A percentile compares a stretch with the other conserved stretches of the same genome.
These are phyloP conservation scores for Globisporangium acanthophoron DNA, from an alignment of 352 stramenopile species.

Conservation along the genomic window DNA sequence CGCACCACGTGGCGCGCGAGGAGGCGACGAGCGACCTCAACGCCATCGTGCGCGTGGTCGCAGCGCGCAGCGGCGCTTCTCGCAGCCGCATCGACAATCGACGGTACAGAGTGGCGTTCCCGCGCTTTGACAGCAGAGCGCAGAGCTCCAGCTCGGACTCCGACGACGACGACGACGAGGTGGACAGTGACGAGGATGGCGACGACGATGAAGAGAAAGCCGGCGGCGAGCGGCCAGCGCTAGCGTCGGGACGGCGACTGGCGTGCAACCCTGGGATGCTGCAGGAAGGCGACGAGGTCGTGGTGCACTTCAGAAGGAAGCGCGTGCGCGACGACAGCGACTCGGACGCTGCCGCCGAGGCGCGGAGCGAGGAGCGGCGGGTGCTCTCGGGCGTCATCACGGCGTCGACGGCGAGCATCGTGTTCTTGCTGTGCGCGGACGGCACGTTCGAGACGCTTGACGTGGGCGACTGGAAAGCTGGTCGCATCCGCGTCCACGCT, in stretches of 20 bases:
- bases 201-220: background rate
- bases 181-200: constrained; percentile 2
- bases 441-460: constrained; percentile 38
- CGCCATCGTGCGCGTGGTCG: constrained; percentile 24
- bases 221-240: background rate
- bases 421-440: constrained; percentile 34
- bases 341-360: background rate
- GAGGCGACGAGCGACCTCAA: constrained; percentile 36
- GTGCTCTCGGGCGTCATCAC: constrained; percentile 44
- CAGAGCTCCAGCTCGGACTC: constrained; percentile 9
- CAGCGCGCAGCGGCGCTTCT: background rate
- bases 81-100: background rate
- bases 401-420: constrained; percentile 30
- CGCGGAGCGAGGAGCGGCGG: constrained; percentile 9
- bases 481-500: constrained; percentile 21
- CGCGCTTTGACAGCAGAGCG: background rate
- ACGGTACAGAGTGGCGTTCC: constrained; percentile 2
- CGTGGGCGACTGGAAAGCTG: constrained; percentile 37
- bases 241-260: constrained; percentile 14
- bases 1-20: constrained; percentile 22
- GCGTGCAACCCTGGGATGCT: constrained; percentile 44
- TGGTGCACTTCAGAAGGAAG: constrained; percentile 21
- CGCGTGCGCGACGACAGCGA: constrained; percentile 6
- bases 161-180: constrained; percentile 19
- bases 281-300: constrained; percentile 51